Percentiles rank a stretch among this genome's conserved stretches.
These are phyloP conservation scores for Suhomyces guaymorum DNA, from an alignment of 1,139 yeast species.

Conservation along the genomic window DNA sequence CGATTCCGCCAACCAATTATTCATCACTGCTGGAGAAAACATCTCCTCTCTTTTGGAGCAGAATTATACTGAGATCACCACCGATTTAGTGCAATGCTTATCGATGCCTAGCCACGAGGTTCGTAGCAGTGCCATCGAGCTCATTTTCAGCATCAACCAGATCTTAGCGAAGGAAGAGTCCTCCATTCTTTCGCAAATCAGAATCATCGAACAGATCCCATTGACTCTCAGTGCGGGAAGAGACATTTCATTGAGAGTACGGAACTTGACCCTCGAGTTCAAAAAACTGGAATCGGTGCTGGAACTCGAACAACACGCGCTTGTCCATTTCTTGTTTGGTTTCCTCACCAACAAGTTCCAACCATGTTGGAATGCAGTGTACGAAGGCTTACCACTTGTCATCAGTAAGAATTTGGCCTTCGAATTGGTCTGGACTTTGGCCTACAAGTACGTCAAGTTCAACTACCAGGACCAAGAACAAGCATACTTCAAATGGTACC, in stretches of 20 bases:
- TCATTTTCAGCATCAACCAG: conserved; percentile 34
- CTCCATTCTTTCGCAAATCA: conserved; percentile 42
- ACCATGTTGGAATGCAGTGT: conserved; percentile 81
- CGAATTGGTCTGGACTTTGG: conserved; percentile 57
- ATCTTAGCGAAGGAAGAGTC: conserved; percentile 32
- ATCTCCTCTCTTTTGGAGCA: conserved; percentile 3
- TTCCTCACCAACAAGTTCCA: conserved; percentile 73
- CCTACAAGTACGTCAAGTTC: conserved; percentile 40
- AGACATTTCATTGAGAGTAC: conserved; percentile 68
- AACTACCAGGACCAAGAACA: conserved; percentile 27
- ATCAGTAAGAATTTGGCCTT: conserved; percentile 38
- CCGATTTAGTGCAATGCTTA: conserved; percentile 34
- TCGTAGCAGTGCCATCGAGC: conserved; percentile 48
- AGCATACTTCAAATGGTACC: conserved; percentile 15
- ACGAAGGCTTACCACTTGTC: conserved; percentile 56
- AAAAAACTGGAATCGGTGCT: conserved; percentile 37
- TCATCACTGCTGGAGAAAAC: conserved; percentile 11
- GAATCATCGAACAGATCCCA: conserved; percentile 71
- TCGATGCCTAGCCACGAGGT: conserved; percentile 46
- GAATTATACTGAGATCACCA: conserved; percentile 4
- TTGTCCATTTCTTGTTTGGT: conserved; percentile 69
- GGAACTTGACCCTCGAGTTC: conserved; percentile 58
- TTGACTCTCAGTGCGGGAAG: conserved; percentile 69
- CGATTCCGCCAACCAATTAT: conserved; percentile 20
- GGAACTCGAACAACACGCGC: conserved; percentile 36